These are phyloP conservation scores for Butyriboletus pseudospeciosus DNA, from an alignment of 1,284 basidiomycete genomes.

Conservation along the genomic window DNA sequence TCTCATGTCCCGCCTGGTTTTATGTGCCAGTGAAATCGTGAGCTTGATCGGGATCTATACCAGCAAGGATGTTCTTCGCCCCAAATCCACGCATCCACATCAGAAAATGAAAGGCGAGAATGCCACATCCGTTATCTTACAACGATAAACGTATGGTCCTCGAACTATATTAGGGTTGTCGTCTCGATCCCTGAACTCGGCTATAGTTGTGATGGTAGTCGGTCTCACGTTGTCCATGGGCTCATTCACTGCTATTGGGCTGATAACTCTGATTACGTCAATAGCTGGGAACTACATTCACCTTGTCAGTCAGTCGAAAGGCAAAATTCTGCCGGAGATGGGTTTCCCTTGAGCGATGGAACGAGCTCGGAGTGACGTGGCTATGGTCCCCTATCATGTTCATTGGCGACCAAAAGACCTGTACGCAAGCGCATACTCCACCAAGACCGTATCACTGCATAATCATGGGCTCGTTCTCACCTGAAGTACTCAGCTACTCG, in stretches of 20 bases:
- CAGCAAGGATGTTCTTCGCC: background rate
- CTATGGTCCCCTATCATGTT: background rate
- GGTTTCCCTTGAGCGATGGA: background rate
- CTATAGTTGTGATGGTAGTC: background rate
- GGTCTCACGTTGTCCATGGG: conserved; percentile 6
- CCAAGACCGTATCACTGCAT: background rate
- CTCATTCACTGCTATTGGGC: background rate
- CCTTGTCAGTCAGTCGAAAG: background rate
- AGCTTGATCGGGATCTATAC: background rate
- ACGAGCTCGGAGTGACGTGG: background rate
- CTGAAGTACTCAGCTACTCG: background rate
- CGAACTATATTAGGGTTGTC: conserved; percentile 1
- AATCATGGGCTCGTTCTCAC: background rate
- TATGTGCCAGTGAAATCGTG: conserved; percentile 5
- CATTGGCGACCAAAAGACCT: background rate
- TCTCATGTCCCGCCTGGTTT: conserved; percentile 3
- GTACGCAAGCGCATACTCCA: background rate
- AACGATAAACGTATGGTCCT: background rate
- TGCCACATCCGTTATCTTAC: conserved; percentile 8
- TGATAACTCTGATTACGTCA: background rate
- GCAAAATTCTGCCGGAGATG: background rate
- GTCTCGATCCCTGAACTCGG: background rate
- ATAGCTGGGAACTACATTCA: background rate
- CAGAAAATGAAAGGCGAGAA: background rate
- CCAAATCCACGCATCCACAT: conserved; percentile 7